A percentile compares a stretch with the other conserved stretches of the same genome.
Evolutionary conservation across 2,329 filamentous ascomycete genomes (phyloP).

Genomic region (Sporothrix humicola): DNA sequence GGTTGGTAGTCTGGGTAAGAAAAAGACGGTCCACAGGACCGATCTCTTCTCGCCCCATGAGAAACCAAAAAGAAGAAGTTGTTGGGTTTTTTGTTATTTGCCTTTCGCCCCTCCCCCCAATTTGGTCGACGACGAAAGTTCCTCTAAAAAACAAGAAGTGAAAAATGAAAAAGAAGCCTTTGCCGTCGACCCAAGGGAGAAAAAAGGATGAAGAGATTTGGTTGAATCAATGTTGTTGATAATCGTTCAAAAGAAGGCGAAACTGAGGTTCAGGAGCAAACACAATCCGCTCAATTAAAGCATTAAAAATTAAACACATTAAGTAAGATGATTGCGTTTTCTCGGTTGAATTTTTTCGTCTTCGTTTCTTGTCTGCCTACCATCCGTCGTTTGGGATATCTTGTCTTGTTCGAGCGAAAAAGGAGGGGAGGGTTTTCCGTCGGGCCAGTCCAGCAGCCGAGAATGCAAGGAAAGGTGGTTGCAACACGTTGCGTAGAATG

Average conservation of each 20-base stretch:
- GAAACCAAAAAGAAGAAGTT: constrained; percentile 13
- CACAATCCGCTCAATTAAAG: constrained; percentile 20
- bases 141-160: constrained; percentile 20
- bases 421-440: constrained; percentile 10
- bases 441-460: constrained; percentile 36
- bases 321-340: constrained; percentile 16
- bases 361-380: background rate
- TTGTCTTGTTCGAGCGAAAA: constrained; percentile 12
- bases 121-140: constrained; percentile 23
- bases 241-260: background rate
- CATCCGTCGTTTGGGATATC: constrained; percentile 1
- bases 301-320: constrained; percentile 25
- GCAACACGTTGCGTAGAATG: constrained; percentile 17
- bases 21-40: constrained; percentile 3
- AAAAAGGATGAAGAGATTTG: background rate
- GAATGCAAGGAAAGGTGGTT: constrained; percentile 31
- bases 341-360: background rate
- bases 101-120: constrained; percentile 26
- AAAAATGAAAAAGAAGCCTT: constrained; percentile 24
- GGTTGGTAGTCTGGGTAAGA: background rate
- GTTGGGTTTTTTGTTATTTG: constrained; percentile 19
- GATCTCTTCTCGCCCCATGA: background rate
- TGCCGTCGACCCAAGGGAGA: constrained; percentile 8
- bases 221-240: background rate
- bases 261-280: background rate